A percentile compares a stretch with the other conserved stretches of the same genome.
Conservation (phyloP, 2,329 filamentous ascomycete genomes). For the Ascomycota sp. region DNA sequence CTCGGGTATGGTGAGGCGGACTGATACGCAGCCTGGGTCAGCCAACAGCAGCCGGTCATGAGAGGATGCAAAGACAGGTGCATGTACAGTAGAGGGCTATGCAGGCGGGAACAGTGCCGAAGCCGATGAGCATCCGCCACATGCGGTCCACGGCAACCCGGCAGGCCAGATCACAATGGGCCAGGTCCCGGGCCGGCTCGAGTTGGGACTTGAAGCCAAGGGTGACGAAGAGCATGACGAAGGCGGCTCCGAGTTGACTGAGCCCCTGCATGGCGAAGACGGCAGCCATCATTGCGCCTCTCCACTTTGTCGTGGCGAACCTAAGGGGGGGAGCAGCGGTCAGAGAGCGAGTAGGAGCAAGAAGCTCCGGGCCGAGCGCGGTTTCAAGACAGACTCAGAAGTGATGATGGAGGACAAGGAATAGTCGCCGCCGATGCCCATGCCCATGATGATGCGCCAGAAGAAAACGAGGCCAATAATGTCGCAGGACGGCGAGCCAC, state of each 20-base stretch:
- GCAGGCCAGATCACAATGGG: conserved; percentile 27
- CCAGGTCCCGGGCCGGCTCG: conserved; percentile 24
- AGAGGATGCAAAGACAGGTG: not conserved
- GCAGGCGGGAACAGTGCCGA: conserved; percentile 61
- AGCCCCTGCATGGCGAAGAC: conserved; percentile 81
- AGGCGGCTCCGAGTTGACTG: conserved; percentile 55
- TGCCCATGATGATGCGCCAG: conserved; percentile 56
- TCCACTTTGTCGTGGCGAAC: conserved; percentile 63
- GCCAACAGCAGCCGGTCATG: not conserved
- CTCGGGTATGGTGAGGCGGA: conserved; percentile 64
- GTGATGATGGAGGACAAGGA: conserved; percentile 69
- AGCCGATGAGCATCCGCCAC: conserved; percentile 67
- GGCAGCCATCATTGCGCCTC: conserved; percentile 71
- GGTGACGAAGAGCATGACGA: conserved; percentile 57
- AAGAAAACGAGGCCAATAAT: conserved; percentile 52
- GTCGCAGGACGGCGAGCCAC: conserved; percentile 40
- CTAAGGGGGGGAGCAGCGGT: conserved; percentile 3
- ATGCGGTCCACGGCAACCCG: conserved; percentile 51
- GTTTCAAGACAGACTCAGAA: conserved; percentile 36
- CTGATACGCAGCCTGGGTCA: conserved; percentile 6
- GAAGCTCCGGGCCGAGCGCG: not conserved
- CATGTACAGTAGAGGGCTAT: conserved; percentile 52
- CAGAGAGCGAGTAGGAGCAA: not conserved
- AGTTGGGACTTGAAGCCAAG: conserved; percentile 49
- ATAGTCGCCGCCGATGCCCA: conserved; percentile 38